Conservation (phyloP, 2,329 filamentous ascomycete genomes). For the Aureobasidium sp. region DNA sequence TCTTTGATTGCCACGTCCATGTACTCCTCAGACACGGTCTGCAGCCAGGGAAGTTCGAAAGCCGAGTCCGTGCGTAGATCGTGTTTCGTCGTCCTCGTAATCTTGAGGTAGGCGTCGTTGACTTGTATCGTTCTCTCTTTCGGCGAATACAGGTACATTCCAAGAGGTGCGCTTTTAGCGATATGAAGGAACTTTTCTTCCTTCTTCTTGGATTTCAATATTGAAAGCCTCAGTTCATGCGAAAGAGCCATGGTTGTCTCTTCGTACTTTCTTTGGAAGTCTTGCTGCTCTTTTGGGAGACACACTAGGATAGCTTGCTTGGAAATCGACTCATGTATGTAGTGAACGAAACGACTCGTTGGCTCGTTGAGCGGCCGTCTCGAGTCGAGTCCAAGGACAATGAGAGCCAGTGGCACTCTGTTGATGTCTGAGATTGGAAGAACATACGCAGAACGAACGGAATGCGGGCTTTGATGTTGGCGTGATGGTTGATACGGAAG, state of each 20-base stretch:
- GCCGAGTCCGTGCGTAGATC: neutral
- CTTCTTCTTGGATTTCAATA: constrained; percentile 34
- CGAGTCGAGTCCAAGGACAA: constrained; percentile 45
- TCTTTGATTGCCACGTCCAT: constrained; percentile 1
- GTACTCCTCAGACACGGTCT: constrained; percentile 3
- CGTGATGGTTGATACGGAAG: constrained; percentile 16
- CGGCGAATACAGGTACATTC: constrained; percentile 37
- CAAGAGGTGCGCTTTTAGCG: constrained; percentile 42
- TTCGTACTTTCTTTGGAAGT: constrained; percentile 37
- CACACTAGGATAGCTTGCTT: constrained; percentile 38
- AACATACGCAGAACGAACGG: constrained; percentile 9
- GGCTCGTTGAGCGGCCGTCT: constrained; percentile 38
- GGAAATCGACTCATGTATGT: constrained; percentile 29
- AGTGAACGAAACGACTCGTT: constrained; percentile 3
- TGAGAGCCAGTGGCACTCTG: constrained; percentile 40
- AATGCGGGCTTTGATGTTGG: neutral
- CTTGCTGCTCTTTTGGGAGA: constrained; percentile 3
- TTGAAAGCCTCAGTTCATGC: constrained; percentile 36
- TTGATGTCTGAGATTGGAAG: constrained; percentile 32
- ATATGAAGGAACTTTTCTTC: constrained; percentile 39
- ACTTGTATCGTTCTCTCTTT: constrained; percentile 41
- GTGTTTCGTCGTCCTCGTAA: constrained; percentile 31
- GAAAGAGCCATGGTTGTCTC: constrained; percentile 41
- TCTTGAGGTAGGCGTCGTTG: constrained; percentile 45
- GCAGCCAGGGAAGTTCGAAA: neutral